Conservation (phyloP, 257 asterid genomes). For the Capsicum baccatum region DNA sequence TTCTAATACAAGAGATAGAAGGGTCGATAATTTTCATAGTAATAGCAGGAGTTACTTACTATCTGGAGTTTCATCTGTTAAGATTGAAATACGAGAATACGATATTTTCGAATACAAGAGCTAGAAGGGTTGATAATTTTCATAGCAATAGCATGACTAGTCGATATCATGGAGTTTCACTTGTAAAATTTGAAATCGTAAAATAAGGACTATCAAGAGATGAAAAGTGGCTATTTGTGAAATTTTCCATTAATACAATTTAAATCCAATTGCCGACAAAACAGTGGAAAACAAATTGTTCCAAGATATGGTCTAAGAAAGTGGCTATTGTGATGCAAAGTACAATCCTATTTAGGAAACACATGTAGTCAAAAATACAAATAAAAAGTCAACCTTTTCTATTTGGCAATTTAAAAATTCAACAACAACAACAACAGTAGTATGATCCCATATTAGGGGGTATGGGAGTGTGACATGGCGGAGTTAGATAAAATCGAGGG, state of each 20-base stretch:
- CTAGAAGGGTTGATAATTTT: too few relatives aligned
- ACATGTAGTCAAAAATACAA: not conserved
- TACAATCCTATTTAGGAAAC: not conserved
- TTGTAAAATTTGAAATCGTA: not conserved
- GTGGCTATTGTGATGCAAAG: constrained; percentile 21
- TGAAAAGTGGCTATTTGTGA: not conserved
- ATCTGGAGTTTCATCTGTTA: too few relatives aligned
- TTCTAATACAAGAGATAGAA: too few relatives aligned
- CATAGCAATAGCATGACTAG: too few relatives aligned
- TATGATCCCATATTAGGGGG: too few relatives aligned
- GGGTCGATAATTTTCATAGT: not conserved
- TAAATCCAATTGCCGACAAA: constrained; percentile 21
- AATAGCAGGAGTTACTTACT: not conserved
- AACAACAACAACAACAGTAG: too few relatives aligned
- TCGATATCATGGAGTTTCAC: not conserved
- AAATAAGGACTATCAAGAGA: not conserved
- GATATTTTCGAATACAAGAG: too few relatives aligned
- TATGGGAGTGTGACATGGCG: too few relatives aligned
- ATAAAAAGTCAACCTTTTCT: not conserved
- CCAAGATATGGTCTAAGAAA: constrained; percentile 9
- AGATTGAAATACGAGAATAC: too few relatives aligned
- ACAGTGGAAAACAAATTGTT: constrained; percentile 9
- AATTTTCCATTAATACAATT: not conserved
- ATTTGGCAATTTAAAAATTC: not conserved
- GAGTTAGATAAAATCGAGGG: too few relatives aligned